These are phyloP conservation scores for Sporothrix inflata DNA, from an alignment of 2,329 filamentous ascomycete species.

Conservation along the genomic window DNA sequence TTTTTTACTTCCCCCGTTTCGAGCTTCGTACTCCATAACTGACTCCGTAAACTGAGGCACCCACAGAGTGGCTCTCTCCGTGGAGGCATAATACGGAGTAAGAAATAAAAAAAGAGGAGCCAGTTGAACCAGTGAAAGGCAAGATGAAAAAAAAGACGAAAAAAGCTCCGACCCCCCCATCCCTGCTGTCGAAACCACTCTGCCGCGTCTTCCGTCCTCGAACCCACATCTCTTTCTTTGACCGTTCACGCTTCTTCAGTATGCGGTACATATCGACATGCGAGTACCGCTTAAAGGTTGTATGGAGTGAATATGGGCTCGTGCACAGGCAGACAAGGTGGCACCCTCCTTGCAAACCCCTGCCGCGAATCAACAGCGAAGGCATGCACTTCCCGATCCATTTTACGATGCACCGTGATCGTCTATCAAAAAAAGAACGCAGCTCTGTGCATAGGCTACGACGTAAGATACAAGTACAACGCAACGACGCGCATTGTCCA, in stretches of 20 bases:
- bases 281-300: background rate
- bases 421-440: background rate
- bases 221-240: slow-evolving; percentile 7
- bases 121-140: background rate
- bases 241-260: background rate
- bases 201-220: slow-evolving; percentile 20
- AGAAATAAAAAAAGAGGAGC: background rate
- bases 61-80: background rate
- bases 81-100: slow-evolving; percentile 10
- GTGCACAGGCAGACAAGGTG: background rate
- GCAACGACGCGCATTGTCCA: background rate
- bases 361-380: background rate
- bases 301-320: background rate
- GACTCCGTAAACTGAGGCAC: background rate
- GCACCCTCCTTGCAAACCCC: background rate
- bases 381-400: background rate
- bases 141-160: background rate
- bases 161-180: slow-evolving; percentile 14
- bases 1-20: background rate
- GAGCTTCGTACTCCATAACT: background rate
- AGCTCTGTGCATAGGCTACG: background rate
- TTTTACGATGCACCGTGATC: slow-evolving; percentile 16
- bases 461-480: background rate
- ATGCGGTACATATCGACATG: slow-evolving; percentile 16
- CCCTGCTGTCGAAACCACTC: background rate